A percentile compares a stretch with the other conserved stretches of the same genome.
These are phyloP conservation scores for Erodium trifolium DNA, from an alignment of 441 rosid genomes.

Conservation along the genomic window DNA sequence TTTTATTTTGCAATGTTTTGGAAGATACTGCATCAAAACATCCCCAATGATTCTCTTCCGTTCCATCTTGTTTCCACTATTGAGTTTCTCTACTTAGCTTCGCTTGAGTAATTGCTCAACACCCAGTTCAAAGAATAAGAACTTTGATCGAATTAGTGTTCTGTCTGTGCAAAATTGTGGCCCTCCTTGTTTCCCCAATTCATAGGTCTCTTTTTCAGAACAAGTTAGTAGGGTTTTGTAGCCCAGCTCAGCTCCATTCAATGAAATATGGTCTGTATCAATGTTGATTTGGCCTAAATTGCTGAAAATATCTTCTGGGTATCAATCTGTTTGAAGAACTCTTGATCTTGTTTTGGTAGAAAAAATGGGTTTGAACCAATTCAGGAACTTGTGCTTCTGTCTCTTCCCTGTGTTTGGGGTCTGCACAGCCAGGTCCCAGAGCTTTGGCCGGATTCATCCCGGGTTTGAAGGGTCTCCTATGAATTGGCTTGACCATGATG, in stretches of 20 bases:
- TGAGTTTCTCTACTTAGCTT: too few species aligned
- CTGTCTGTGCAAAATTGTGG: neutral
- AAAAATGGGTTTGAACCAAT: conserved; percentile 24
- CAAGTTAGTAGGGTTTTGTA: too few species aligned
- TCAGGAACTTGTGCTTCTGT: conserved; percentile 22
- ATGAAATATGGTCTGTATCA: neutral
- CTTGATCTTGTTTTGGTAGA: neutral
- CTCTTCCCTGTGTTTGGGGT: conserved; percentile 6
- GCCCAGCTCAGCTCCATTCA: too few species aligned
- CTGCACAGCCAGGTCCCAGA: conserved; percentile 17
- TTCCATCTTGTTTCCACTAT: neutral
- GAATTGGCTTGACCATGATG: conserved; percentile 23
- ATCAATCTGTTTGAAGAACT: too few species aligned
- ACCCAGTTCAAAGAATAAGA: neutral
- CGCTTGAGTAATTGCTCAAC: neutral
- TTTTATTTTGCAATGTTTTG: neutral
- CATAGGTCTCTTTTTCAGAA: neutral
- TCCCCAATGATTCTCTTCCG: neutral
- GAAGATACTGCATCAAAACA: neutral
- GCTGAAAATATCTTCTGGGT: too few species aligned
- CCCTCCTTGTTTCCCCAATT: neutral
- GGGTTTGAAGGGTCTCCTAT: conserved; percentile 32
- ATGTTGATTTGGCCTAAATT: neutral
- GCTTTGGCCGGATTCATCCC: conserved; percentile 25
- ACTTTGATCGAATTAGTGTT: neutral